phyloP scores from a whole-genome alignment of 495 filamentous ascomycete genomes.

The Friedmanniomyces endolithicus region DNA sequence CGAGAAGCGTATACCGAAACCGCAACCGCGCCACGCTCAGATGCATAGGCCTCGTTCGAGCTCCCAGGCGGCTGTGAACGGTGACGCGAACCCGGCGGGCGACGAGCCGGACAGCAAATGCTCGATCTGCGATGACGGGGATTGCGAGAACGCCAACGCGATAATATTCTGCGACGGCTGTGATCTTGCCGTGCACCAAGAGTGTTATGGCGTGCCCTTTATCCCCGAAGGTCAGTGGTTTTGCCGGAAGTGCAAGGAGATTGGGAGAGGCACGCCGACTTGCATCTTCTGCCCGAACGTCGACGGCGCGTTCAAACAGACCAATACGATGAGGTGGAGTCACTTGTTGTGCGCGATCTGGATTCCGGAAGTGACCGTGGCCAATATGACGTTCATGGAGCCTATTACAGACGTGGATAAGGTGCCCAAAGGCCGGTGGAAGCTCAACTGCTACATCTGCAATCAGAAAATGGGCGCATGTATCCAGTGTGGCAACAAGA shows the following conservation, averaged over 20 bases:
- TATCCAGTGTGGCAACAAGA: slow-evolving; percentile 96
- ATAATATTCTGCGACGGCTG: slow-evolving; percentile 99
- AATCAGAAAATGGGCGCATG: slow-evolving; percentile 95
- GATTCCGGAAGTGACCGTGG: slow-evolving; percentile 92
- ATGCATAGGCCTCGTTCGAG: slow-evolving; percentile 82
- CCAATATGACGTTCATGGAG: slow-evolving; percentile 96
- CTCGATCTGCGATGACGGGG: slow-evolving; percentile 93
- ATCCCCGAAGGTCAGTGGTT: slow-evolving; percentile 98
- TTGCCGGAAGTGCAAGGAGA: slow-evolving; percentile 90
- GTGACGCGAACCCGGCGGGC: slow-evolving; percentile 64
- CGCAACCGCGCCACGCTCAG: slow-evolving; percentile 87
- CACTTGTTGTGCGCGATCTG: slow-evolving; percentile 95
- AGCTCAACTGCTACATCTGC: slow-evolving; percentile 89
- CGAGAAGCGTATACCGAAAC: slow-evolving; percentile 88
- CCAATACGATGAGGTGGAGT: slow-evolving; percentile 86
- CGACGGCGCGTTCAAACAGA: slow-evolving; percentile 97
- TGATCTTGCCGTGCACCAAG: slow-evolving; percentile 94
- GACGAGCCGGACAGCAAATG: slow-evolving; percentile 97
- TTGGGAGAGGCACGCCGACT: slow-evolving; percentile 80
- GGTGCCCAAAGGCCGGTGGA: slow-evolving; percentile 87
- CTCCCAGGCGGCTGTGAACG: slow-evolving; percentile 83
- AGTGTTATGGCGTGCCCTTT: slow-evolving; percentile 97
- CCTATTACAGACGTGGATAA: slow-evolving; percentile 96
- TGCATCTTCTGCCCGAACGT: slow-evolving; percentile 98
- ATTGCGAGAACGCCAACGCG: slow-evolving; percentile 98